Percentiles rank a stretch among this genome's conserved stretches.
These are phyloP conservation scores for Stipa capillata DNA, from an alignment of 176 grass and related monocot genomes.

Conservation along the genomic window DNA sequence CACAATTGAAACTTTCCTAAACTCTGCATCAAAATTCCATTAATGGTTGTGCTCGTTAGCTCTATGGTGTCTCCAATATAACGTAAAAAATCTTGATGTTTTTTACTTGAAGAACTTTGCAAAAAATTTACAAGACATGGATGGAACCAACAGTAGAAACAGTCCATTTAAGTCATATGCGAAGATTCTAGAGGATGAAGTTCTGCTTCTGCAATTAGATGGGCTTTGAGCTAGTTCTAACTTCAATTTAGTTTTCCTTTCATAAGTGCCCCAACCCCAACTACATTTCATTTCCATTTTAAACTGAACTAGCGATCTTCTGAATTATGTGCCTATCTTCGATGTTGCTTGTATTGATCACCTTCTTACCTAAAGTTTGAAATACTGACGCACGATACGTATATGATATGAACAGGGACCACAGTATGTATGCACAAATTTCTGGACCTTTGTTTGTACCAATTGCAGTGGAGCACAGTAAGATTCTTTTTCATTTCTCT, in stretches of 20 bases:
- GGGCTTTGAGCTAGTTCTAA: not conserved
- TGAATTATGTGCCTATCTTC: not conserved
- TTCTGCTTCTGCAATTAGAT: not conserved
- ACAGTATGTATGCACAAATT: slow-evolving; percentile 98
- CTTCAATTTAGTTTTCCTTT: not conserved
- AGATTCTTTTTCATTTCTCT: slow-evolving; percentile 37
- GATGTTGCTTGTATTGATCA: not conserved
- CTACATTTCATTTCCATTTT: slow-evolving; percentile 17
- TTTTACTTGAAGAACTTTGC: not conserved
- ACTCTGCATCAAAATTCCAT: not conserved
- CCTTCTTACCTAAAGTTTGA: not conserved
- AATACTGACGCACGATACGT: slow-evolving; percentile 31
- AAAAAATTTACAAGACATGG: not conserved
- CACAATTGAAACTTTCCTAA: not conserved
- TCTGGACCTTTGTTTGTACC: slow-evolving; percentile 94
- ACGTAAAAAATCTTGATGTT: not conserved
- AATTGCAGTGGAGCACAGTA: slow-evolving; percentile 99
- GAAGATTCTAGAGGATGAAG: not conserved
- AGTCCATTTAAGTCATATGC: not conserved
- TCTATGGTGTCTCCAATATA: not conserved
- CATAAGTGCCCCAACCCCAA: not conserved
- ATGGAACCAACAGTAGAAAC: not conserved
- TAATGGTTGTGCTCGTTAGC: not conserved
- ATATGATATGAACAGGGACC: slow-evolving; percentile 71
- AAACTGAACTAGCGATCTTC: not conserved